Percentiles rank a stretch among this genome's conserved stretches.
phyloP scores from a whole-genome alignment of 2,329 filamentous ascomycete species.

The Claviceps purpurea region DNA sequence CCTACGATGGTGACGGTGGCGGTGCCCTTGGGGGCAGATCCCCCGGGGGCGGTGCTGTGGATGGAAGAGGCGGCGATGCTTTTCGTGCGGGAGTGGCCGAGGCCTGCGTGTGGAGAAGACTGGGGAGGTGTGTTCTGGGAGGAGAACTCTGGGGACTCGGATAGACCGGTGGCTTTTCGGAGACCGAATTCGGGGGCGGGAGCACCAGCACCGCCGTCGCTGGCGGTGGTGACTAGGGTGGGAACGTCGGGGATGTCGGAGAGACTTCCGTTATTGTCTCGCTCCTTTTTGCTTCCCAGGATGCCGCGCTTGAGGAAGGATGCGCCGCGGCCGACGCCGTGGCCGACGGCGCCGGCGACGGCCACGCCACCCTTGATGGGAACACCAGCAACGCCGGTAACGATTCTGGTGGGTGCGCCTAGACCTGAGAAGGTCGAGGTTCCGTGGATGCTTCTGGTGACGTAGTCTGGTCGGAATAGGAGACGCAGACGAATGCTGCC shows the following conservation, averaged over 20 bases:
- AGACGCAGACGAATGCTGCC: constrained; percentile 71
- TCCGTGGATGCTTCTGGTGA: constrained; percentile 74
- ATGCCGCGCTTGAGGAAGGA: constrained; percentile 83
- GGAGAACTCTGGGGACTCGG: constrained; percentile 18
- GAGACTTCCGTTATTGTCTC: constrained; percentile 39
- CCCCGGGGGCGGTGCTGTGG: constrained; percentile 45
- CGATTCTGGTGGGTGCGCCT: constrained; percentile 72
- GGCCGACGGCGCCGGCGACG: constrained; percentile 57
- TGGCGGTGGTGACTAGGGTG: constrained; percentile 12
- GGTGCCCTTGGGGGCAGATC: constrained; percentile 51
- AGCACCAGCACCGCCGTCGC: constrained; percentile 22
- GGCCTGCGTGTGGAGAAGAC: constrained; percentile 16
- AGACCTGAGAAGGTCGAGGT: constrained; percentile 91
- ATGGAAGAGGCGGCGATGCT: constrained; percentile 54
- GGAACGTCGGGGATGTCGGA: constrained; percentile 28
- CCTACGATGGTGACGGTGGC: constrained; percentile 71
- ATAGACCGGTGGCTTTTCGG: constrained; percentile 27
- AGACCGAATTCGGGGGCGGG: constrained; percentile 24
- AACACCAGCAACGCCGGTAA: constrained; percentile 65
- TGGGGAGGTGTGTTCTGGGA: constrained; percentile 8
- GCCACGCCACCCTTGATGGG: constrained; percentile 88
- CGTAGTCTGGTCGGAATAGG: constrained; percentile 86
- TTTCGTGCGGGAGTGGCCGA: constrained; percentile 36
- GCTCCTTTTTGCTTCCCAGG: constrained; percentile 56
- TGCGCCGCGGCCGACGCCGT: constrained; percentile 76